Evolutionary conservation across 2,329 filamentous ascomycete species (phyloP), one percentile per base, ranked within the genome.

Genomic region (Thermothelomyces thermophilus): DNA sequence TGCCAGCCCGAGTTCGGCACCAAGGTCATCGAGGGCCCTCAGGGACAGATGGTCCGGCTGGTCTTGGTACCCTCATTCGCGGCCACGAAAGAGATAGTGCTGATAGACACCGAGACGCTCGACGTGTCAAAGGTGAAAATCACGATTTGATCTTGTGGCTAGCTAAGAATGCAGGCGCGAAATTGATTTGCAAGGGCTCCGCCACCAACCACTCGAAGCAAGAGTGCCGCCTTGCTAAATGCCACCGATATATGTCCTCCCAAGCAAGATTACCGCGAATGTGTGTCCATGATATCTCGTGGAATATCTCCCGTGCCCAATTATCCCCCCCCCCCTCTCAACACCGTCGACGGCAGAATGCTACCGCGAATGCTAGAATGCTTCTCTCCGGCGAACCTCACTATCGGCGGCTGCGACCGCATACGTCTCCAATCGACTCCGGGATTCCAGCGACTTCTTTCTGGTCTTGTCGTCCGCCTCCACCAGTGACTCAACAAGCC

Each of bases 51-150:
- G 16, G 86, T 95, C 8, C 76, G 89, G 36, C 71, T 97, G 3
- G 72, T 98, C n/a, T 77, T 87, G 0, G 78, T 98, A 34, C 94
- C 94, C 0, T 84, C 79, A 19, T 98, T 97, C 64, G 75, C 78
- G 1, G 75, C 85, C 56, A 90, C 86, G 0, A 84, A 84, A 16
- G 83, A 95, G 69, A 62, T 98, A 19, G 82, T 96, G 1, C 63
- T 98, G 45, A 71, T 98, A 10, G 91, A 98, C 69, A 74, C 82
- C 40, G 90, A 97, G 68, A 94, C 87, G 1, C 67, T 96, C 52
- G 87, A 90, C 41, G 83, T 87, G 1, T 84, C 90, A 58, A 73
- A 79, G 42, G 73, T 96, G 19, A 83, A 79, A 61, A 78, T 82
- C 45, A 42, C 48, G 26, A 47, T 52, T 26, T 56, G 30, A 49